A percentile compares a stretch with the other conserved stretches of the same genome.
phyloP scores from a whole-genome alignment of 306 rosid genomes.

The Citrullus colocynthis region DNA sequence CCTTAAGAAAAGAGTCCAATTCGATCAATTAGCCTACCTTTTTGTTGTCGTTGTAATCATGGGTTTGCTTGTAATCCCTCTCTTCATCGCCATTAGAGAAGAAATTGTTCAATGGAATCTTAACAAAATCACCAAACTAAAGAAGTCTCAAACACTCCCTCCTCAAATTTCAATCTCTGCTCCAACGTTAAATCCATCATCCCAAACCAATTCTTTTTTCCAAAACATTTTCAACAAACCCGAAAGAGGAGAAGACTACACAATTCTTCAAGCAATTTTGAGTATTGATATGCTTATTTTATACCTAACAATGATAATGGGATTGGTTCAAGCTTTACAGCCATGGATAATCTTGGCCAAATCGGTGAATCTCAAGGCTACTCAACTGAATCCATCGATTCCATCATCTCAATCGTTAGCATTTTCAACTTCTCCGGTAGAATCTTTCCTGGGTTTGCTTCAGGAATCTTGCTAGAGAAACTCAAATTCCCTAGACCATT shows the following conservation, averaged over 20 bases:
- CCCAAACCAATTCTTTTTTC: background rate
- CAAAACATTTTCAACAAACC: conserved; percentile 8
- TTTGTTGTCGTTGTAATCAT: background rate
- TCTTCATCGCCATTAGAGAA: conserved; percentile 14
- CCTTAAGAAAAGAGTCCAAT: background rate
- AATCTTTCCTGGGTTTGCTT: conserved; percentile 7
- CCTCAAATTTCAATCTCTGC: background rate
- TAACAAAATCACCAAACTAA: background rate
- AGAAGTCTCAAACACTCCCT: background rate
- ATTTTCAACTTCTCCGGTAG: conserved; percentile 28
- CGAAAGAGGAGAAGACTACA: conserved; percentile 27
- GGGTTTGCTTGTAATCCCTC: conserved; percentile 8
- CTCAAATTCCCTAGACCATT: conserved; percentile 17
- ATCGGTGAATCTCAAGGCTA: conserved; percentile 25
- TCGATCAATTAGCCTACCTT: conserved; percentile 4
- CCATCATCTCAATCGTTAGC: conserved; percentile 17
- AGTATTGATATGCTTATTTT: conserved; percentile 1
- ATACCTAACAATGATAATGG: background rate
- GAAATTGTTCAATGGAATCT: conserved; percentile 13
- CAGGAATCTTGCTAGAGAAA: conserved; percentile 12
- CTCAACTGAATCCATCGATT: background rate
- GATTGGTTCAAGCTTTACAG: conserved; percentile 16
- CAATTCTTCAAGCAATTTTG: conserved; percentile 17
- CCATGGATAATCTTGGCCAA: conserved; percentile 23
- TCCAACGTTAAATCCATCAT: background rate